phyloP scores from a whole-genome alignment of 2,329 filamentous ascomycete species.

The Pseudogymnoascus sp. region DNA sequence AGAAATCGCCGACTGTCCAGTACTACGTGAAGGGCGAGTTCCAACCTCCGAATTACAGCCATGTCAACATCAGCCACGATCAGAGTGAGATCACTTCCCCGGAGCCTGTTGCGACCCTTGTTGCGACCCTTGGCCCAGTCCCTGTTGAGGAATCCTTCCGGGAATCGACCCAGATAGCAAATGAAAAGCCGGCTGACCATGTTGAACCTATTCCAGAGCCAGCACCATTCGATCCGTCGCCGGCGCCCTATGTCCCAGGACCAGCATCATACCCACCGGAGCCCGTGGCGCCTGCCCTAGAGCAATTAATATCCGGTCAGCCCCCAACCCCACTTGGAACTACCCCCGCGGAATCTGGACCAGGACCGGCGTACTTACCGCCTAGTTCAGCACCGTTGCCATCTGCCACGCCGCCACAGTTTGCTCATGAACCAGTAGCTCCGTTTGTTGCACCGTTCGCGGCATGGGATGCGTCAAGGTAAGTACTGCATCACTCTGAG shows the following conservation, averaged over 20 bases:
- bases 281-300: constrained; percentile 12
- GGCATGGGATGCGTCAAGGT: constrained; percentile 40
- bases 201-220: not conserved
- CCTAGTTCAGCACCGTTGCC: not conserved
- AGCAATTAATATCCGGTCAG: constrained; percentile 16
- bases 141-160: constrained; percentile 18
- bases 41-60: constrained; percentile 22
- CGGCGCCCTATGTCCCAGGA: not conserved
- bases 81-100: not conserved
- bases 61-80: constrained; percentile 14
- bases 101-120: not conserved
- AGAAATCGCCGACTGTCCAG: constrained; percentile 23
- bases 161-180: constrained; percentile 17
- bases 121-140: not conserved
- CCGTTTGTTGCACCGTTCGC: constrained; percentile 17
- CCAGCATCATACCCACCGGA: constrained; percentile 11
- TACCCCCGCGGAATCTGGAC: constrained; percentile 9
- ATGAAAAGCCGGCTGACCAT: constrained; percentile 11
- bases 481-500: constrained; percentile 31
- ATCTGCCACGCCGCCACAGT: not conserved
- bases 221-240: constrained; percentile 9
- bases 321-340: constrained; percentile 16
- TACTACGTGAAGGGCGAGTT: constrained; percentile 28
- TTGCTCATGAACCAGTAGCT: not conserved
- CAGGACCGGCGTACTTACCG: not conserved